Conservation (phyloP, 2,329 filamentous ascomycete genomes). For the Paramyrothecium sp. region DNA sequence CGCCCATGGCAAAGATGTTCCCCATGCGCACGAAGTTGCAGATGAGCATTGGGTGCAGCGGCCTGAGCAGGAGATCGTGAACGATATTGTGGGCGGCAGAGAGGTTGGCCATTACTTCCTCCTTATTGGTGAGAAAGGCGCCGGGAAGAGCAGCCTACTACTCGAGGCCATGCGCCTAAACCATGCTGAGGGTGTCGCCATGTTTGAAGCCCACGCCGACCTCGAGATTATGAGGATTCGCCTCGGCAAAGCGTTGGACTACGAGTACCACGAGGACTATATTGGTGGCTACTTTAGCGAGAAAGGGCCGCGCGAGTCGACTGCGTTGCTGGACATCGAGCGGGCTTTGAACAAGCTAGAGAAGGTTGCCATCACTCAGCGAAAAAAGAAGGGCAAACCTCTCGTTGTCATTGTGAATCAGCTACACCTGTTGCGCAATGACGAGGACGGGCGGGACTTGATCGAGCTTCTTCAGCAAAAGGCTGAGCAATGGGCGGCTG, state of each 20-base stretch:
- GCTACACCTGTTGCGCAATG: constrained; percentile 84
- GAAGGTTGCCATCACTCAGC: constrained; percentile 79
- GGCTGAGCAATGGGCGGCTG: constrained; percentile 93
- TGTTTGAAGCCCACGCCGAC: constrained; percentile 96
- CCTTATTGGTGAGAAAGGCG: constrained; percentile 91
- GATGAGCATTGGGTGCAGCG: constrained; percentile 70
- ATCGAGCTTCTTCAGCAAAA: constrained; percentile 94
- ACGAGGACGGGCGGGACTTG: constrained; percentile 89
- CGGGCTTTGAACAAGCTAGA: constrained; percentile 96
- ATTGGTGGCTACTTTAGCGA: constrained; percentile 97
- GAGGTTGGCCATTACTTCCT: constrained; percentile 84
- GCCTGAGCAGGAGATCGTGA: constrained; percentile 77
- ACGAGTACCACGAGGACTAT: constrained; percentile 96
- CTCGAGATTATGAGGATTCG: constrained; percentile 92
- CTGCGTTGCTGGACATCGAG: constrained; percentile 91
- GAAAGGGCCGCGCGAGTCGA: constrained; percentile 85
- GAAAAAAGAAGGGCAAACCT: constrained; percentile 62
- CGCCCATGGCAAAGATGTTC: constrained; percentile 58
- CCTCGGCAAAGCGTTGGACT: constrained; percentile 90
- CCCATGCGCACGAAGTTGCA: constrained; percentile 38
- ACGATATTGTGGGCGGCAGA: constrained; percentile 76
- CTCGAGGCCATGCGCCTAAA: constrained; percentile 92
- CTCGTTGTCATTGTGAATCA: constrained; percentile 94
- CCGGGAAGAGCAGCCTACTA: constrained; percentile 95
- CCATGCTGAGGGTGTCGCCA: constrained; percentile 83